Conservation (phyloP, 257 asterid species). For the Solanum etuberosum region DNA sequence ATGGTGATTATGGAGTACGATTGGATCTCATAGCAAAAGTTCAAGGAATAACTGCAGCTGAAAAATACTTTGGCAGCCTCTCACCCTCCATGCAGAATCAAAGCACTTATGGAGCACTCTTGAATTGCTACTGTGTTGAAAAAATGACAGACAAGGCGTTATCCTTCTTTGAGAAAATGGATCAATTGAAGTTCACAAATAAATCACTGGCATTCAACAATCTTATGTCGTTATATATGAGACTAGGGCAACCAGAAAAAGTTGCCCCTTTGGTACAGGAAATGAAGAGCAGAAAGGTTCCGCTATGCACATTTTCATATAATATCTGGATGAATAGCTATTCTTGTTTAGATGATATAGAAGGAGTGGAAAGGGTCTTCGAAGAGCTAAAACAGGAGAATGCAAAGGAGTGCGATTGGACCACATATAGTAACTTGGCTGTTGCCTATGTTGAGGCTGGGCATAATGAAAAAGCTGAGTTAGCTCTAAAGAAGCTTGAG, state of each 20-base stretch:
- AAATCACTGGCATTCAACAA: slow-evolving; percentile 39
- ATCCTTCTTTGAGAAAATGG: slow-evolving; percentile 40
- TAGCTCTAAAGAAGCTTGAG: slow-evolving; percentile 52
- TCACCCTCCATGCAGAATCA: slow-evolving; percentile 26
- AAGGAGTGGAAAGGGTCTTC: slow-evolving; percentile 60
- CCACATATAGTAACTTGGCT: slow-evolving; percentile 64
- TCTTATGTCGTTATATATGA: slow-evolving; percentile 51
- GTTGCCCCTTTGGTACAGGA: slow-evolving; percentile 31
- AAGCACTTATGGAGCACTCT: slow-evolving; percentile 52
- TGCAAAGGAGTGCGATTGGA: slow-evolving; percentile 53
- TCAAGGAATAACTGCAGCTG: slow-evolving; percentile 63
- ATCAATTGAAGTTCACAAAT: slow-evolving; percentile 19
- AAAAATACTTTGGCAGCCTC: slow-evolving; percentile 44
- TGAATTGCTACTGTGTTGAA: slow-evolving; percentile 58
- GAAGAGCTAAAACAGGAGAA: slow-evolving; percentile 50
- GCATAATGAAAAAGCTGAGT: slow-evolving; percentile 44
- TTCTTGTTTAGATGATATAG: slow-evolving; percentile 37
- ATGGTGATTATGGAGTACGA: slow-evolving; percentile 31
- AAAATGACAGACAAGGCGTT: slow-evolving; percentile 51
- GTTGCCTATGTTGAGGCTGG: slow-evolving; percentile 40
- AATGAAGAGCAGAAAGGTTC: slow-evolving; percentile 48
- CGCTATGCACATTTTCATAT: slow-evolving; percentile 42
- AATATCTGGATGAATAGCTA: slow-evolving; percentile 56
- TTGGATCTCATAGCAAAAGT: slow-evolving; percentile 55
- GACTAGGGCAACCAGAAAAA: slow-evolving; percentile 45